Base-by-base conservation (phyloP, 2,329 filamentous ascomycete genomes). In the Colletotrichum melonis region DNA sequence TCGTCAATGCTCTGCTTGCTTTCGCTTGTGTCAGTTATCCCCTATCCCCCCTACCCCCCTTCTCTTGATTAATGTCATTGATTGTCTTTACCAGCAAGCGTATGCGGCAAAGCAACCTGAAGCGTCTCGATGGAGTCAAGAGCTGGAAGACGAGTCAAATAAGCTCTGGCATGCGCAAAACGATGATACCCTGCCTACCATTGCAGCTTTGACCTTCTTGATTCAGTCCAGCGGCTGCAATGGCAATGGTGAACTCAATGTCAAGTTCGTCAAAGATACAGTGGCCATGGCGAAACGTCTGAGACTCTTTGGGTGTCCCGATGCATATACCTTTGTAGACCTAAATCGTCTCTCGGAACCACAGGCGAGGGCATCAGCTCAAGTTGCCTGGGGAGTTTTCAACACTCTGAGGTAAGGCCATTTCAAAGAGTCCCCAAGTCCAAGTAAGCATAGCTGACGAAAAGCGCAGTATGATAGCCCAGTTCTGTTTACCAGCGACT, bases 371-470 rank as follows among this genome's bases (percentile, higher is more conserved):
- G 70, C 59, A 14, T 70, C 46, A 16, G 28, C 60, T 42, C 67
- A 73, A 56, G 72, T 78, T 4, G 76, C 80, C 12, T 82, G 80
- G 80, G 79, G 78, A 4, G 75, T 76, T 5, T 84, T 84, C 63
- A 83, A 83, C 65, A 84, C 80, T 81, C 80, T 80, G 67, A 78
- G 81, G 83, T 83, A 73, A 78, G 82, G 72, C 46, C 35, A 46
- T 26, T 24, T 42, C n/a, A 28, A 42, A 46, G 30, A 5, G 32
- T 14, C 9, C 8, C 35, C 14, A 30, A 4, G 28, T 11, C 30
- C 32, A 14, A 32, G 8, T 42, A 14, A 28, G 7, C 46, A 14
- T 35, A 52, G 35, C 38, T 73, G 54, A 73, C 38, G 5, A 8
- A 8, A 12, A 49, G 46, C 46, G 49, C 35, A 73, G 71, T 57